phyloP scores from a whole-genome alignment of 2,329 filamentous ascomycete genomes.

The Dactylonectria macrodidyma region DNA sequence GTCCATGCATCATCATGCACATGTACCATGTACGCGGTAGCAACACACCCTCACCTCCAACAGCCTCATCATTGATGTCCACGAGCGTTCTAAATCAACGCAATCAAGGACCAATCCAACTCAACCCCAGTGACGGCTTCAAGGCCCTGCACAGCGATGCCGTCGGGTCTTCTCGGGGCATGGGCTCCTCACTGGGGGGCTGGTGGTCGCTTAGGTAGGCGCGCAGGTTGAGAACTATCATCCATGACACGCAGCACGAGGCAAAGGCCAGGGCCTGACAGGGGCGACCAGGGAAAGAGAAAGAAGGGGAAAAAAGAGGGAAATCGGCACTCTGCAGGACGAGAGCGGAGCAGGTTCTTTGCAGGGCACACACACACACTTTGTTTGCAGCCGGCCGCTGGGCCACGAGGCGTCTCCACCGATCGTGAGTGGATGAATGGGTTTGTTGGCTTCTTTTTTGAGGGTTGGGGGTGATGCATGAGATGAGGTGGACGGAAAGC shows the following conservation, averaged over 20 bases:
- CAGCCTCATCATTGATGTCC: constrained; percentile 32
- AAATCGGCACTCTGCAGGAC: constrained; percentile 17
- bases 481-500: constrained; percentile 28
- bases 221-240: constrained; percentile 6
- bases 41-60: constrained; percentile 19
- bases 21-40: background rate
- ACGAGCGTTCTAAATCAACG: constrained; percentile 18
- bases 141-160: constrained; percentile 25
- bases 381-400: constrained; percentile 19
- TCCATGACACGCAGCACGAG: constrained; percentile 16
- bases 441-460: background rate
- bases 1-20: constrained; percentile 18
- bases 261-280: constrained; percentile 17
- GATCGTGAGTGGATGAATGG: constrained; percentile 48
- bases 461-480: constrained; percentile 6
- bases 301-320: background rate
- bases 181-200: constrained; percentile 26
- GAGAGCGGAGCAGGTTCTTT: constrained; percentile 22
- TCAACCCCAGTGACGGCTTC: constrained; percentile 1
- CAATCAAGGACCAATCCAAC: background rate
- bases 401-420: constrained; percentile 46
- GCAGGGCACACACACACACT: background rate
- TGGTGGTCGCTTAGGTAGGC: constrained; percentile 27
- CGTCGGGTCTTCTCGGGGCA: constrained; percentile 43
- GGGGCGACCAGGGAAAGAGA: constrained; percentile 2